Evolutionary conservation across 768 basidiomycete genomes (phyloP), one percentile per base, ranked within the genome.

Genomic region (Tremella mesenterica): DNA sequence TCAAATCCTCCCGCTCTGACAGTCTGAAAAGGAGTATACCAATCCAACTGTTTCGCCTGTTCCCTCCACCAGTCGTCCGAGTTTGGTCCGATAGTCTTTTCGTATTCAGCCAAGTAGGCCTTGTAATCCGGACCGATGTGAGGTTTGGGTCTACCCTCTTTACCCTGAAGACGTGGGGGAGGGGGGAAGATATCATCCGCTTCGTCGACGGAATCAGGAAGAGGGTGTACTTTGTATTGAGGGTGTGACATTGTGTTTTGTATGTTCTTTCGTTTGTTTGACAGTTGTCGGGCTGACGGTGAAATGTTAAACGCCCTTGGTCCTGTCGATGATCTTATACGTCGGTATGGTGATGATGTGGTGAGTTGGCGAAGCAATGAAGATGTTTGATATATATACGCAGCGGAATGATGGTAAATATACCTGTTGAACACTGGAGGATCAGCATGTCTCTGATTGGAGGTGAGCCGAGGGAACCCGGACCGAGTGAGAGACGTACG

Each of bases 41-140:
- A 91, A 74, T 88, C 77, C 28, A 95, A 75, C 54, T 89, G 81
- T 54, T 79, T 77, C 0, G 93, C 92, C 59, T 73, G 73, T 72
- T 85, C 81, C 38, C 81, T 81, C 91, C 91, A 96, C 86, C 87
- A 96, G 56, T 78, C 77, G 65, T 96, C 90, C 13, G 81, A 83
- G 61, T 81, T 80, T 50, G 81, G 77, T 21, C 88, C 91, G 27
- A 93, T 66, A 12, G 88, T 87, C 71, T 81, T 74, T 4, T 76
- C 74, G 74, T 92, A 88, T 21, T 79, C 79, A 6, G 72, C 69
- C 56, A 74, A 76, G 75, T 93, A 93, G 13, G 84, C 84, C n/a
- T 83, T 73, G 62, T 84, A 79, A 71, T 85, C 77, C 16, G 89
- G 88, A 0, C 84, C 85, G 23, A 96, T 65, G 71, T 93, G 88